Percentiles rank a stretch among this genome's conserved stretches.
Conservation (phyloP, 768 basidiomycete species). For the Hericium coralloides region DNA sequence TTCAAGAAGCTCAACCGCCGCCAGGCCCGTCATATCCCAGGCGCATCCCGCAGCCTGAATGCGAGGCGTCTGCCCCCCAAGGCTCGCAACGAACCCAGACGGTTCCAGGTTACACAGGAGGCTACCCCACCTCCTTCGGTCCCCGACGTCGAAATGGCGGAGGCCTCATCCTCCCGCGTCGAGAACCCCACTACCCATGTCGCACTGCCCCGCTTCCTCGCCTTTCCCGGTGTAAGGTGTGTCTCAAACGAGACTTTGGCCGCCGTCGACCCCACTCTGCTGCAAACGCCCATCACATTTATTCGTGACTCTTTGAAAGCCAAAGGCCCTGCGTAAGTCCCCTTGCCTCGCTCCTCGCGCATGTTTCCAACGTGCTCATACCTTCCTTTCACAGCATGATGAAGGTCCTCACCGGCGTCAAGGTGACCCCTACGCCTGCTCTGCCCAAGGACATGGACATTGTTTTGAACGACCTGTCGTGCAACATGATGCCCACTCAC, state of each 20-base stretch:
- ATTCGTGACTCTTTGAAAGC: not conserved
- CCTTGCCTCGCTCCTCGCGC: not conserved
- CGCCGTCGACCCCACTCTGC: not conserved
- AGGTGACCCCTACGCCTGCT: slow-evolving; percentile 2
- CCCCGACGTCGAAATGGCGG: not conserved
- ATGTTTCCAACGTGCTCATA: not conserved
- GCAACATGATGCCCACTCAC: slow-evolving; percentile 8
- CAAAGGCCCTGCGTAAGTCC: not conserved
- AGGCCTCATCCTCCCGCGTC: not conserved
- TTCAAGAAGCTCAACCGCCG: not conserved
- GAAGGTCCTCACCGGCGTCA: slow-evolving; percentile 7
- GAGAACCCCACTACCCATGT: not conserved
- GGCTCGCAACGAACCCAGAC: not conserved
- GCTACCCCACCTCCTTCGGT: not conserved
- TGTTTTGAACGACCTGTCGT: not conserved
- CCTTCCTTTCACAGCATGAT: slow-evolving; percentile 7
- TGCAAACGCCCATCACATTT: not conserved
- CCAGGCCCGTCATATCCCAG: not conserved
- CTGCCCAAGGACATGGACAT: slow-evolving; percentile 9
- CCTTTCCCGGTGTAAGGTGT: not conserved
- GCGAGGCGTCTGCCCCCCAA: not conserved
- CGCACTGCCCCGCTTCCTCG: not conserved
- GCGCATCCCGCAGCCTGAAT: not conserved
- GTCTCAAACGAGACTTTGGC: not conserved
- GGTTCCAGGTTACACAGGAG: not conserved